A percentile compares a stretch with the other conserved stretches of the same genome.
Conservation (phyloP, 352 stramenopile genomes). For the Halophytophthora batemanensis region DNA sequence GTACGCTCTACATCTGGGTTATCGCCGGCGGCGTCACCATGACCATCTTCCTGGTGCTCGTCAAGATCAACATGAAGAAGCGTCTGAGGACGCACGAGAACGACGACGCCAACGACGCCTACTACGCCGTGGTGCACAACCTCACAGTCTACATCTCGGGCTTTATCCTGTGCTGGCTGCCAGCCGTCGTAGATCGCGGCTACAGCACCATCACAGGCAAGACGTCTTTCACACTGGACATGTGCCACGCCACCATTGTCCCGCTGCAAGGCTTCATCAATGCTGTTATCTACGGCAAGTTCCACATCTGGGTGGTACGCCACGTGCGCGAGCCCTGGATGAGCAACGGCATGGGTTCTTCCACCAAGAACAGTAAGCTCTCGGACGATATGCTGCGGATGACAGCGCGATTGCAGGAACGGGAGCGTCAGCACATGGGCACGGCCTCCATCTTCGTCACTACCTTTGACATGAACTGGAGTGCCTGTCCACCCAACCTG, state of each 20-base stretch:
- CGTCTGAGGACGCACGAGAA: constrained; percentile 70
- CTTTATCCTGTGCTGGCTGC: constrained; percentile 81
- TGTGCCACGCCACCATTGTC: constrained; percentile 78
- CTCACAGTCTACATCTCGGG: constrained; percentile 77
- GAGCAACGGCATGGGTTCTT: constrained; percentile 25
- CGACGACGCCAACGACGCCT: constrained; percentile 68
- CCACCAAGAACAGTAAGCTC: constrained; percentile 38
- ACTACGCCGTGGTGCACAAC: constrained; percentile 81
- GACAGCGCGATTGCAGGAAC: constrained; percentile 35
- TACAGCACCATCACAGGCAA: constrained; percentile 60
- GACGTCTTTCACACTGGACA: constrained; percentile 55
- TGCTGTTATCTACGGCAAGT: constrained; percentile 84
- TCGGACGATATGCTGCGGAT: constrained; percentile 36
- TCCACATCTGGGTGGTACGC: constrained; percentile 75
- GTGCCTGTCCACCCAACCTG: constrained; percentile 55
- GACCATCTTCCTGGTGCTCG: constrained; percentile 56
- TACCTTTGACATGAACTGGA: constrained; percentile 83
- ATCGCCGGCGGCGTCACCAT: constrained; percentile 53
- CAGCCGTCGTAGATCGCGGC: constrained; percentile 57
- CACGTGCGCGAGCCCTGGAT: constrained; percentile 45
- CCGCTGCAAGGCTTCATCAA: constrained; percentile 83
- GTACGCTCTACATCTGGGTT: constrained; percentile 75
- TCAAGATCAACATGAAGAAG: constrained; percentile 80
- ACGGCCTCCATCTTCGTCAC: constrained; percentile 79
- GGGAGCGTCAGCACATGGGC: constrained; percentile 58